Evolutionary conservation across 441 rosid genomes (phyloP), one percentile per base, ranked within the genome.

Genomic region (Geranium incanum): DNA sequence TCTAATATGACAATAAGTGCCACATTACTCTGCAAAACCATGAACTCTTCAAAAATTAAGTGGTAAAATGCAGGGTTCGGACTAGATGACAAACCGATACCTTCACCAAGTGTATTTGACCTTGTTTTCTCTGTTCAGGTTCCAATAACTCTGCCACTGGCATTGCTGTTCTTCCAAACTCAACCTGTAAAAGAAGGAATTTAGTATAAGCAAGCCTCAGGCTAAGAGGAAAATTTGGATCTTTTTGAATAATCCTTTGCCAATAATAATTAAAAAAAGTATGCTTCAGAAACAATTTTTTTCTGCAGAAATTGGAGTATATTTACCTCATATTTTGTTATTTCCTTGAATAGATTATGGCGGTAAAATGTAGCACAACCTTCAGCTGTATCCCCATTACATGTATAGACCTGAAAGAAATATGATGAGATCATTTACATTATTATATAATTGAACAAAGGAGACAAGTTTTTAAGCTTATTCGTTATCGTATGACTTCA

Each of bases 301-400:
- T 52, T 66, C 52, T 48, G 43, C 33, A 68, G 23, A 65, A 41
- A 16, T 36, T n/a, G 16, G 21, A 33, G 60, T 43, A 39, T 64
- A 28, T 69, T 63, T 59, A 81, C 84, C 82, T 74, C 80, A 72
- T 69, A 76, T 71, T 69, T 78, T 63, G 37, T 76, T 43, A 76
- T 70, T 70, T 74, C 77, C 50, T 70, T 72, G 75, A 79, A 81
- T 57, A 76, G 62, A 65, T 68, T 69, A 64, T 13, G 63, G 18
- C 80, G 79, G 69, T 36, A 81, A 74, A 70, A 81, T 36, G 77
- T 81, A 63, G 80, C 82, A 72, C 78, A 78, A 3, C 80, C 82
- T 19, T 78, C 81, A 71, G 69, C 63, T 70, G 39, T 67, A 50
- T 43, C 55, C 3, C 45, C 13, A 52, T 16, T 28, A 13, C 60